Conservation (phyloP, 306 rosid species). For the Glycine tomentella region DNA sequence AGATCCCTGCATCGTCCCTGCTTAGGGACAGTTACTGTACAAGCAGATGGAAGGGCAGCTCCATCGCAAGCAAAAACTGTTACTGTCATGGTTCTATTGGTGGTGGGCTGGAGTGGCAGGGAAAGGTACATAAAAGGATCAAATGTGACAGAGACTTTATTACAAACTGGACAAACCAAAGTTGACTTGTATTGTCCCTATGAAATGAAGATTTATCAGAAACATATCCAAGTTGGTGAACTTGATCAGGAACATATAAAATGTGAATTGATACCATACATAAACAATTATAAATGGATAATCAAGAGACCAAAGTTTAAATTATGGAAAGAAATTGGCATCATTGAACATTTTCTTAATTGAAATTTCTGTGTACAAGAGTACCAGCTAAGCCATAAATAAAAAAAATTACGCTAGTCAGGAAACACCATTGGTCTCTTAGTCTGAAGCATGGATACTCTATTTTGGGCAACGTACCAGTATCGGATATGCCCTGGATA, state of each 20-base stretch:
- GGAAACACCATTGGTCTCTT: background rate
- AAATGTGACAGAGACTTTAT: conserved; percentile 96
- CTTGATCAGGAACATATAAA: conserved; percentile 31
- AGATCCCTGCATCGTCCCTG: conserved; percentile 97
- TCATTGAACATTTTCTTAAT: conserved; percentile 34
- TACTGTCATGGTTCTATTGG: conserved; percentile 76
- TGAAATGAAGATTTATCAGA: conserved; percentile 46
- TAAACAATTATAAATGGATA: conserved; percentile 23
- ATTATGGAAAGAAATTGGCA: conserved; percentile 23
- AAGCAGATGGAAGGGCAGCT: conserved; percentile 71
- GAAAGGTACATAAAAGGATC: conserved; percentile 99
- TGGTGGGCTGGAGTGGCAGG: conserved; percentile 87
- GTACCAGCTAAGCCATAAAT: background rate
- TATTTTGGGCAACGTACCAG: too few relatives aligned
- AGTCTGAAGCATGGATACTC: too few relatives aligned
- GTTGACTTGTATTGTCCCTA: conserved; percentile 99
- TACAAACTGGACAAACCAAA: conserved; percentile 96
- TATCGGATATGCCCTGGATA: too few relatives aligned
- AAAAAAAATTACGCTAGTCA: conserved; percentile 8
- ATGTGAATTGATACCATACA: conserved; percentile 30
- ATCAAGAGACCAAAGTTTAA: conserved; percentile 37
- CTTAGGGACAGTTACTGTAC: conserved; percentile 89
- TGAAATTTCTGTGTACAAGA: conserved; percentile 16
- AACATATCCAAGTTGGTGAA: conserved; percentile 48
- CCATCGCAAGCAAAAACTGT: conserved; percentile 87